phyloP scores from a whole-genome alignment of 2,329 filamentous ascomycete genomes.

The Fusarium sp. region DNA sequence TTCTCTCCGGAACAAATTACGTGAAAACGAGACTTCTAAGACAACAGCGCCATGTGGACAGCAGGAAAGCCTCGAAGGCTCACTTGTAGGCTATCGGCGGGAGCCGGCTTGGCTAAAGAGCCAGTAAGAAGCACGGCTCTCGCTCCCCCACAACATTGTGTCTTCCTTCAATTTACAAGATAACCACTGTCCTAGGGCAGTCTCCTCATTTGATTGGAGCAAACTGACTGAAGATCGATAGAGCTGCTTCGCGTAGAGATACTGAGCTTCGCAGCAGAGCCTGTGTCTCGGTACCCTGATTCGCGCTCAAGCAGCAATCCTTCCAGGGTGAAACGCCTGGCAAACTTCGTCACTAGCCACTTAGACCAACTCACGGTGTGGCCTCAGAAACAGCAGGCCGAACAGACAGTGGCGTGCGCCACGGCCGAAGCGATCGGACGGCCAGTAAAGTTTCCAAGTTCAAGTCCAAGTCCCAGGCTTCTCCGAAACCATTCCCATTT shows the following conservation, averaged over 20 bases:
- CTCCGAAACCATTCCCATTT: conserved; percentile 15
- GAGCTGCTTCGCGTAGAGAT: background rate
- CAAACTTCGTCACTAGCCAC: conserved; percentile 1
- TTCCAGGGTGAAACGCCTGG: background rate
- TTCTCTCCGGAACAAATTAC: background rate
- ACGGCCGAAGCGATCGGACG: conserved; percentile 36
- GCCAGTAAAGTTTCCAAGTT: conserved; percentile 30
- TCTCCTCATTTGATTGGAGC: conserved; percentile 2
- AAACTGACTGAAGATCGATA: background rate
- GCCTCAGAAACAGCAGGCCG: conserved; percentile 32
- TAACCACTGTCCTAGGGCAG: background rate
- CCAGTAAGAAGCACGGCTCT: conserved; percentile 12
- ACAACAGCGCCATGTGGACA: conserved; percentile 3
- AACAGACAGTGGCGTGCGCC: conserved; percentile 38
- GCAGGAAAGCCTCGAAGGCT: background rate
- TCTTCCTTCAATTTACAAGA: background rate
- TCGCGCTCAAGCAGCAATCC: background rate
- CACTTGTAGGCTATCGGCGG: conserved; percentile 28
- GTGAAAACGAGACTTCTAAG: background rate
- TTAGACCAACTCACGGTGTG: conserved; percentile 21
- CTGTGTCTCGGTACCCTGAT: background rate
- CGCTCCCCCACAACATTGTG: conserved; percentile 9
- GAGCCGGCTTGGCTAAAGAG: conserved; percentile 24
- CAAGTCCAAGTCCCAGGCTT: background rate
- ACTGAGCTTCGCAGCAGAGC: background rate